Percentiles rank a stretch among this genome's conserved stretches.
Evolutionary conservation across 177 flowering plant species (phyloP).

Genomic region (Tripterygium wilfordii): DNA sequence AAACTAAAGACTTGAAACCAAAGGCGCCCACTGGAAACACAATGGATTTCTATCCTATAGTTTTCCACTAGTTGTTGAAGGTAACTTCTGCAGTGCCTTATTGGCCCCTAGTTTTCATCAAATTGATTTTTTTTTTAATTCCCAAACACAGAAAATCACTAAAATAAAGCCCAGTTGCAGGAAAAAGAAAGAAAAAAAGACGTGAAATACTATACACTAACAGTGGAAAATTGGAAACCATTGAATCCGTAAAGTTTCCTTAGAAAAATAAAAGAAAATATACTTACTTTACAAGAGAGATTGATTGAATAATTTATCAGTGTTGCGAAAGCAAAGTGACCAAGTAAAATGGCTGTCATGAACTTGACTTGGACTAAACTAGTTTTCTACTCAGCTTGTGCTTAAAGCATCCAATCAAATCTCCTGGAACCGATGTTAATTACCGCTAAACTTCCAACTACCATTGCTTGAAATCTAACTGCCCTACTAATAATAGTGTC

Average conservation of each 20-base stretch:
- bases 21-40: too few species aligned
- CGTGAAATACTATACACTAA: too few species aligned
- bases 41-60: too few species aligned
- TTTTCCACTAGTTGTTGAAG: too few species aligned
- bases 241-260: neutral
- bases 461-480: conserved; percentile 13
- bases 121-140: too few species aligned
- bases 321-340: neutral
- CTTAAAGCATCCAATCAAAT: conserved; percentile 11
- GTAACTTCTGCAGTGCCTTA: too few species aligned
- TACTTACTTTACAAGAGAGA: conserved; percentile 12
- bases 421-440: conserved; percentile 5
- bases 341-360: conserved; percentile 16
- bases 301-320: conserved; percentile 1
- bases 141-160: too few species aligned
- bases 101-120: too few species aligned
- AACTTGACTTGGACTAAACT: conserved; percentile 18
- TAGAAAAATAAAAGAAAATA: neutral
- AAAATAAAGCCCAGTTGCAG: too few species aligned
- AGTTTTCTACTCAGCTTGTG: conserved; percentile 2
- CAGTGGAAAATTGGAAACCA: too few species aligned
- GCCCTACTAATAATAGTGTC: neutral
- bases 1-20: too few species aligned
- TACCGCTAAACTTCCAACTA: conserved; percentile 7
- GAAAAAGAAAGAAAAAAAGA: too few species aligned